phyloP scores from a whole-genome alignment of 495 filamentous ascomycete species.

The Penicillium pulvis region DNA sequence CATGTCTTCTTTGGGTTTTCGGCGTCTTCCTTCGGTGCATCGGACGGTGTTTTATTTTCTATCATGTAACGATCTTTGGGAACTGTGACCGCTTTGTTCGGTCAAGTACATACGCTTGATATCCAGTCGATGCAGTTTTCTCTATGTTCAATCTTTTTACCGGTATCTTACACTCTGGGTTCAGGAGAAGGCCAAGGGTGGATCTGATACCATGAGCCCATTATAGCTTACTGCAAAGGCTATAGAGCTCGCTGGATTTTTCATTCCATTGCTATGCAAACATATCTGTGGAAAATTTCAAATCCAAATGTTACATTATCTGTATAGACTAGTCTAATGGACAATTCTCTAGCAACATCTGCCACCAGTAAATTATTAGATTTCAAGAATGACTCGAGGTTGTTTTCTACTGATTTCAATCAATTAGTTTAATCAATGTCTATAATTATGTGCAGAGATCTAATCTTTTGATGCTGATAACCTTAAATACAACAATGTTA shows the following conservation, averaged over 20 bases:
- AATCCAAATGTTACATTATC: constrained; percentile 10
- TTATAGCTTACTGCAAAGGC: neutral
- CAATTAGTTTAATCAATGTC: neutral
- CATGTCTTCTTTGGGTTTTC: constrained; percentile 23
- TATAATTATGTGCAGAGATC: neutral
- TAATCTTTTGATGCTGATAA: constrained; percentile 6
- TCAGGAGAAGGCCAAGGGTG: neutral
- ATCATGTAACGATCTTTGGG: constrained; percentile 16
- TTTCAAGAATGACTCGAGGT: neutral
- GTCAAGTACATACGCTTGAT: constrained; percentile 37
- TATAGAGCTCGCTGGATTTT: neutral
- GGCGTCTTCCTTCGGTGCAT: constrained; percentile 39
- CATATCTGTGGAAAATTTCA: neutral
- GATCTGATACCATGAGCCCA: neutral
- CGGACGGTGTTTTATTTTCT: constrained; percentile 39
- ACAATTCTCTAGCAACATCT: neutral
- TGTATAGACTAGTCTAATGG: constrained; percentile 15
- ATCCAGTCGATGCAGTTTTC: constrained; percentile 33
- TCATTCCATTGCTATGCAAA: neutral
- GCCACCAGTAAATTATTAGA: neutral
- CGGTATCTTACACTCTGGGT: neutral
- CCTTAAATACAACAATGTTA: neutral
- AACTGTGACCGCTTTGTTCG: constrained; percentile 20
- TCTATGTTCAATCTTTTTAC: constrained; percentile 2
- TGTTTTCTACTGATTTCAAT: too few species aligned